Percentiles rank a stretch among this genome's conserved stretches.
Evolutionary conservation across 345 rosid species (phyloP).

Genomic region (Euphorbia lathyris): DNA sequence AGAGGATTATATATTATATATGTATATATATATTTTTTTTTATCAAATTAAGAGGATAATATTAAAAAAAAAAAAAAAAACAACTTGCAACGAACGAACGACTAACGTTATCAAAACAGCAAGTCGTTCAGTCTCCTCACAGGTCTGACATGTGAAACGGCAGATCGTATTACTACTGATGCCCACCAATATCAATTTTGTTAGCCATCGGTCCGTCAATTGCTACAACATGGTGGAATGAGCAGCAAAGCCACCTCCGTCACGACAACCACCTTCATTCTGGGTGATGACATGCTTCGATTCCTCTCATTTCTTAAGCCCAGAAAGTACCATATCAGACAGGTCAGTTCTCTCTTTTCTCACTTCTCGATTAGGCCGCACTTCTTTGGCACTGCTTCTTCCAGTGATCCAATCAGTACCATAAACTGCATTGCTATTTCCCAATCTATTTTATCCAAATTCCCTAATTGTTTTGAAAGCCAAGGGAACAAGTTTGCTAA

Average conservation of each 20-base stretch:
- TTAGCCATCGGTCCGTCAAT: neutral
- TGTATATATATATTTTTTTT: too few species aligned
- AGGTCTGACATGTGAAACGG: neutral
- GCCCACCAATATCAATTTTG: neutral
- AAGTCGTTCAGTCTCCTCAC: neutral
- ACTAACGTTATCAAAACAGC: neutral
- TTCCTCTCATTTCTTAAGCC: constrained; percentile 28
- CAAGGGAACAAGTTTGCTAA: constrained; percentile 22
- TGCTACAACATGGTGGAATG: neutral
- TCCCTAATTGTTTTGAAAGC: constrained; percentile 16
- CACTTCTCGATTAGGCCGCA: constrained; percentile 20
- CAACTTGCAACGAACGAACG: too few species aligned
- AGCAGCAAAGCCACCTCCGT: neutral
- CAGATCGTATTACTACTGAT: neutral
- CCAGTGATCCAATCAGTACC: constrained; percentile 22
- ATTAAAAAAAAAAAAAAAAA: too few species aligned
- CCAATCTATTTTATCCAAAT: constrained; percentile 29
- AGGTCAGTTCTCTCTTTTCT: constrained; percentile 26
- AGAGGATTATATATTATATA: too few species aligned
- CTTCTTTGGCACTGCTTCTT: constrained; percentile 10
- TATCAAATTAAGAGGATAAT: too few species aligned
- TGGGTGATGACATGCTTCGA: constrained; percentile 32
- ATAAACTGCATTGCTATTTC: constrained; percentile 26
- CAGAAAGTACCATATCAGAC: constrained; percentile 26
- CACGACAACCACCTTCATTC: neutral